Conservation (phyloP, 148 eudicot species). For the Diospyros lotus region DNA sequence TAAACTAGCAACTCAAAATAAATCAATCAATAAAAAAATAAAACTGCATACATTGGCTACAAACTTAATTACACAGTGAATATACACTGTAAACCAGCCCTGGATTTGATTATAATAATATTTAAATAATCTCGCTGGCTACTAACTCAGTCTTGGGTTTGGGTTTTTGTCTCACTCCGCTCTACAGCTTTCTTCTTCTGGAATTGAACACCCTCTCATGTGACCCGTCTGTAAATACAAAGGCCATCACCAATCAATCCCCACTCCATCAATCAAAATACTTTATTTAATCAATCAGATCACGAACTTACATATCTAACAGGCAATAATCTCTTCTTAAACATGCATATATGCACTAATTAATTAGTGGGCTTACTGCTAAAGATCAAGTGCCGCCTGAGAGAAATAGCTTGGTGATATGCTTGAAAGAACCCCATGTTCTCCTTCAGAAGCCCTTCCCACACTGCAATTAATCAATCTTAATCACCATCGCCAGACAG, state of each 20-base stretch:
- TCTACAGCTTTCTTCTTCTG: background rate
- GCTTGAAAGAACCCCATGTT: slow-evolving; percentile 51
- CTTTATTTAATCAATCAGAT: background rate
- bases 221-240: background rate
- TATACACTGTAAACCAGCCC: no score
- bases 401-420: slow-evolving; percentile 37
- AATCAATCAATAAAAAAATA: no score
- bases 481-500: background rate
- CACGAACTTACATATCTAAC: background rate
- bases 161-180: background rate
- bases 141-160: no score
- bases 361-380: slow-evolving; percentile 26
- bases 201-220: background rate
- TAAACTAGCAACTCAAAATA: no score
- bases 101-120: no score
- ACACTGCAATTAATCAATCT: slow-evolving; percentile 29
- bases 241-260: background rate
- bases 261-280: background rate
- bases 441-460: slow-evolving; percentile 59
- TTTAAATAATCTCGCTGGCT: no score
- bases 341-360: background rate
- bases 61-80: no score
- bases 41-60: no score
- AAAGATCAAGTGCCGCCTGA: slow-evolving; percentile 18
- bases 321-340: background rate